Conservation (phyloP, 2,329 filamentous ascomycete genomes). For the Trichoderma citrinoviride region DNA sequence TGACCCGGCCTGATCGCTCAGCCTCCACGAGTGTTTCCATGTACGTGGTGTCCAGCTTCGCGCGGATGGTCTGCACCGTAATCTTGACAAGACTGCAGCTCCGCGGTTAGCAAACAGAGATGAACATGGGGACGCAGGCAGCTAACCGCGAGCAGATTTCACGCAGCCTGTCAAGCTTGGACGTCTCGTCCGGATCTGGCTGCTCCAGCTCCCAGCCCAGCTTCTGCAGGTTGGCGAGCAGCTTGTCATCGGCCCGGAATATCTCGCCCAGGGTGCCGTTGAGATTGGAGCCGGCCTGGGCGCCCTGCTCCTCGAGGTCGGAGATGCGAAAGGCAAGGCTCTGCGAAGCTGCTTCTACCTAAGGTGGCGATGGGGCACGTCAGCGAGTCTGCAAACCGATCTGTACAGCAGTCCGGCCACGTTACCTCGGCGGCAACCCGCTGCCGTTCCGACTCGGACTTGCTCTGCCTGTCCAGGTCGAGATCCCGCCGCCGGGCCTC, state of each 20-base stretch:
- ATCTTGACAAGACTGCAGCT: conserved; percentile 53
- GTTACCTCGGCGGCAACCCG: conserved; percentile 44
- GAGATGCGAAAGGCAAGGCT: conserved; percentile 45
- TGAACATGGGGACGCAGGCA: not conserved
- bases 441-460: conserved; percentile 39
- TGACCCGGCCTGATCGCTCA: conserved; percentile 31
- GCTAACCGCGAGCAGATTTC: conserved; percentile 54
- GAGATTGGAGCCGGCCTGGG: conserved; percentile 44
- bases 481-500: conserved; percentile 32
- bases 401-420: not conserved
- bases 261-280: conserved; percentile 49
- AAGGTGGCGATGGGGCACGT: not conserved
- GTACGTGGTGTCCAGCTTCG: conserved; percentile 55
- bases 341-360: conserved; percentile 51
- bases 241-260: conserved; percentile 61
- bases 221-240: conserved; percentile 64
- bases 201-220: conserved; percentile 59
- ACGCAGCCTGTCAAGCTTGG: conserved; percentile 55
- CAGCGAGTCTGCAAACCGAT: not conserved
- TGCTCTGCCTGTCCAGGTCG: conserved; percentile 31
- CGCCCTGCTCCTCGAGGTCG: conserved; percentile 52
- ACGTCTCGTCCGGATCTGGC: conserved; percentile 50
- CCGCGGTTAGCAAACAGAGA: conserved; percentile 20
- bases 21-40: conserved; percentile 43
- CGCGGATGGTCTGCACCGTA: conserved; percentile 54